These are phyloP conservation scores for Diaporthe sp. DNA, from an alignment of 2,329 filamentous ascomycete species.

Conservation along the genomic window DNA sequence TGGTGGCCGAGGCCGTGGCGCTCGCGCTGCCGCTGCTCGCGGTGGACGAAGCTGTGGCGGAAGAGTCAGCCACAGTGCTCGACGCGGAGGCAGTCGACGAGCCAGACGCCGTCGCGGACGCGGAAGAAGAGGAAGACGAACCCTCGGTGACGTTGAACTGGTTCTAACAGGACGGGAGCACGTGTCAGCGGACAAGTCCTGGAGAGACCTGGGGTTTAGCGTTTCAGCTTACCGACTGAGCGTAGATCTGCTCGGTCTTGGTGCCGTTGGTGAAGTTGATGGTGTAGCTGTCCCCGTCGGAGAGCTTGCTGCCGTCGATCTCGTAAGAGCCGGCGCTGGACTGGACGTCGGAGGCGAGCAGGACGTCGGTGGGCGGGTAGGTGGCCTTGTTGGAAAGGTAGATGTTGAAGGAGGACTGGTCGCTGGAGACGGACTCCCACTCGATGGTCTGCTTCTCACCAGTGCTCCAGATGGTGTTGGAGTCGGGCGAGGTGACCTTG, in stretches of 20 bases:
- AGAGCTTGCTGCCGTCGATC: constrained; percentile 36
- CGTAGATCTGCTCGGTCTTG: constrained; percentile 36
- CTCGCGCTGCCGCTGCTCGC: not conserved
- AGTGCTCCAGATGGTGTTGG: constrained; percentile 30
- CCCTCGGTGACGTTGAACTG: constrained; percentile 33
- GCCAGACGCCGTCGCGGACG: constrained; percentile 18
- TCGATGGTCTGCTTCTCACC: constrained; percentile 34
- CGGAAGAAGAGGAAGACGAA: constrained; percentile 28
- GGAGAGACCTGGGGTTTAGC: not conserved
- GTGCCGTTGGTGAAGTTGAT: constrained; percentile 35
- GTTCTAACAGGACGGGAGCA: constrained; percentile 20
- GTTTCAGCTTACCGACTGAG: constrained; percentile 33
- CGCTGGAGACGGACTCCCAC: constrained; percentile 32
- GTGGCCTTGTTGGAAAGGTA: constrained; percentile 36
- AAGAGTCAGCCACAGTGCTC: not conserved
- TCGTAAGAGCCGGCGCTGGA: constrained; percentile 25
- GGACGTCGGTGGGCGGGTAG: constrained; percentile 32
- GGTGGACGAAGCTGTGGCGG: constrained; percentile 20
- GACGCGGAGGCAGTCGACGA: constrained; percentile 11
- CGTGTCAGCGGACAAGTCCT: not conserved
- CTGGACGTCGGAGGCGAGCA: constrained; percentile 32
- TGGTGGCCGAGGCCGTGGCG: constrained; percentile 22
- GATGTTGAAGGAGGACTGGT: constrained; percentile 33
- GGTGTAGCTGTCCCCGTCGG: constrained; percentile 29
- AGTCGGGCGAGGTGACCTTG: constrained; percentile 33